Conservation (phyloP, 2,329 filamentous ascomycete species). For the Knoxdaviesia capensis region DNA sequence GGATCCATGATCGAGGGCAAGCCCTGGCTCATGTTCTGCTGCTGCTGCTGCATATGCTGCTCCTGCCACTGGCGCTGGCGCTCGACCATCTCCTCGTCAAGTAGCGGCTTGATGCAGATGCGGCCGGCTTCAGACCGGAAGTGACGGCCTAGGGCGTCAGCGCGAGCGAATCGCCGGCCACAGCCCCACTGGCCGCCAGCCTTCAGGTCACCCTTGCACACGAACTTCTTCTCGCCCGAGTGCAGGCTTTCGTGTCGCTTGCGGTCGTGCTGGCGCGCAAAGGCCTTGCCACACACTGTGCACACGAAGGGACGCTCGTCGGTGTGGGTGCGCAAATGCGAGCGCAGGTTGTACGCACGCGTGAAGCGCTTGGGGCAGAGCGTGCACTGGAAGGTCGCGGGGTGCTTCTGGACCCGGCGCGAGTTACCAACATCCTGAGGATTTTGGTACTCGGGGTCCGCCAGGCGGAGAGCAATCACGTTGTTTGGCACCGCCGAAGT, state of each 20-base stretch:
- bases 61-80: slow-evolving; percentile 57
- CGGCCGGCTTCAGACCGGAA: slow-evolving; percentile 91
- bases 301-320: slow-evolving; percentile 96
- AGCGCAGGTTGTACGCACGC: slow-evolving; percentile 86
- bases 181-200: slow-evolving; percentile 78
- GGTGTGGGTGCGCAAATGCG: slow-evolving; percentile 86
- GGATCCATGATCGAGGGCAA: slow-evolving; percentile 37
- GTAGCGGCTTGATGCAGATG: slow-evolving; percentile 89
- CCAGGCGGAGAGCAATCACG: slow-evolving; percentile 68
- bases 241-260: slow-evolving; percentile 94
- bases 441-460: slow-evolving; percentile 67
- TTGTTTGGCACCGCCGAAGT: slow-evolving; percentile 43
- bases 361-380: slow-evolving; percentile 94
- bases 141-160: slow-evolving; percentile 82
- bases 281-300: slow-evolving; percentile 90
- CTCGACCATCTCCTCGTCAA: slow-evolving; percentile 83
- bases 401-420: slow-evolving; percentile 91
- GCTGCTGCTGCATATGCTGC: slow-evolving; percentile 45
- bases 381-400: slow-evolving; percentile 86
- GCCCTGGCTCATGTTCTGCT: slow-evolving; percentile 32
- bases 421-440: slow-evolving; percentile 37
- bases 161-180: slow-evolving; percentile 77
- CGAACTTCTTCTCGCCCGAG: slow-evolving; percentile 95
- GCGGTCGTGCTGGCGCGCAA: slow-evolving; percentile 89
- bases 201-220: slow-evolving; percentile 82